Evolutionary conservation across 352 stramenopile genomes (phyloP).

Genomic region (Aphanomyces euteiches): DNA sequence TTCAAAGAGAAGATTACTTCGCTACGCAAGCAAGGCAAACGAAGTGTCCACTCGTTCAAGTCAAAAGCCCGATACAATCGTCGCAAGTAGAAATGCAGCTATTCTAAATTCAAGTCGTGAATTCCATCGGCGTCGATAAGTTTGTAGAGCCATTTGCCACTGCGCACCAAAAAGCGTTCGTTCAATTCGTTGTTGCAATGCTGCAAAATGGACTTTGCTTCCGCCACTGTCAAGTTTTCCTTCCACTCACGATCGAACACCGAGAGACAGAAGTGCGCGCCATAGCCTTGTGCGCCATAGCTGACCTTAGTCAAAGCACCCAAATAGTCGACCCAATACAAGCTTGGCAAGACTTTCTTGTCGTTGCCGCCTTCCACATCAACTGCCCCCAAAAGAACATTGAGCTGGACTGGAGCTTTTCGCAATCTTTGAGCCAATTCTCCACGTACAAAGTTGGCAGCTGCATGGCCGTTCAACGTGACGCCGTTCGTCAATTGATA

Average conservation of each 20-base stretch:
- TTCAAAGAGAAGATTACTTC: constrained; percentile 91
- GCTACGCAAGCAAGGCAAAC: constrained; percentile 88
- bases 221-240: constrained; percentile 72
- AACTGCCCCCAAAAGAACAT: constrained; percentile 66
- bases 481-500: constrained; percentile 87
- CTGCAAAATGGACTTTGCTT: constrained; percentile 67
- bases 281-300: constrained; percentile 83
- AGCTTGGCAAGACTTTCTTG: constrained; percentile 46
- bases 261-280: constrained; percentile 75
- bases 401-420: constrained; percentile 82
- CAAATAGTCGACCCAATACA: constrained; percentile 89
- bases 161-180: constrained; percentile 82
- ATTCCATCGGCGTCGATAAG: constrained; percentile 67
- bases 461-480: constrained; percentile 70
- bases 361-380: constrained; percentile 41
- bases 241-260: constrained; percentile 88
- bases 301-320: constrained; percentile 82
- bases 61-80: constrained; percentile 87
- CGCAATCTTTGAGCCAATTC: constrained; percentile 78
- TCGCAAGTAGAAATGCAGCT: constrained; percentile 34
- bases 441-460: constrained; percentile 78
- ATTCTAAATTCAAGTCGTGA: constrained; percentile 58
- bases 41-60: constrained; percentile 84
- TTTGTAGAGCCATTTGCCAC: constrained; percentile 84
- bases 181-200: constrained; percentile 79